These are phyloP conservation scores for Pseudogymnoascus sp. DNA, from an alignment of 2,329 filamentous ascomycete species.

Conservation along the genomic window DNA sequence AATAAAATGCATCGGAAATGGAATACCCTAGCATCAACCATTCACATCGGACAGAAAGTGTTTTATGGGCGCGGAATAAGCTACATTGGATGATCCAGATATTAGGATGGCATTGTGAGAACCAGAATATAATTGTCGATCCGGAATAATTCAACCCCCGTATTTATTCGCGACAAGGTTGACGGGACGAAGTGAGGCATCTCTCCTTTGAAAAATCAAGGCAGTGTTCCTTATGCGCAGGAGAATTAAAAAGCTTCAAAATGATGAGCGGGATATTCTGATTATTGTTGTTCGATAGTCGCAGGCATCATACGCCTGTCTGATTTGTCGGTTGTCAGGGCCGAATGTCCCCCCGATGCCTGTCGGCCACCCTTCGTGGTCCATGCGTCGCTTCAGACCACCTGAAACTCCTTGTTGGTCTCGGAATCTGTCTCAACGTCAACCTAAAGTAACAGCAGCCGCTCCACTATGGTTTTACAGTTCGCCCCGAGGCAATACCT, in stretches of 20 bases:
- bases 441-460: background rate
- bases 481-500: background rate
- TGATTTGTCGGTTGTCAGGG: slow-evolving; percentile 3
- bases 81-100: background rate
- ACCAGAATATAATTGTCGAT: background rate
- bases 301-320: background rate
- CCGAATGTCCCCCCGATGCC: background rate
- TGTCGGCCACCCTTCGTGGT: background rate
- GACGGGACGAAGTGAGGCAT: background rate
- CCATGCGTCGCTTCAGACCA: background rate
- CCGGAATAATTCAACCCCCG: background rate
- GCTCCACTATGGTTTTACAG: slow-evolving; percentile 1
- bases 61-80: background rate
- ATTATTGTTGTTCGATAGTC: background rate
- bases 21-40: background rate
- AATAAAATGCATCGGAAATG: slow-evolving; percentile 1
- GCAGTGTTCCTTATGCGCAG: background rate
- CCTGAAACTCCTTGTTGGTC: slow-evolving; percentile 4
- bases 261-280: background rate
- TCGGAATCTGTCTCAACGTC: slow-evolving; percentile 2
- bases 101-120: background rate
- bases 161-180: background rate
- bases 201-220: background rate
- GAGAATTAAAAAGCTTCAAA: background rate
- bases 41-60: background rate